Evolutionary conservation across 495 filamentous ascomycete genomes (phyloP), one percentile per base, ranked within the genome.

Genomic region (Schizothecium vesticola): DNA sequence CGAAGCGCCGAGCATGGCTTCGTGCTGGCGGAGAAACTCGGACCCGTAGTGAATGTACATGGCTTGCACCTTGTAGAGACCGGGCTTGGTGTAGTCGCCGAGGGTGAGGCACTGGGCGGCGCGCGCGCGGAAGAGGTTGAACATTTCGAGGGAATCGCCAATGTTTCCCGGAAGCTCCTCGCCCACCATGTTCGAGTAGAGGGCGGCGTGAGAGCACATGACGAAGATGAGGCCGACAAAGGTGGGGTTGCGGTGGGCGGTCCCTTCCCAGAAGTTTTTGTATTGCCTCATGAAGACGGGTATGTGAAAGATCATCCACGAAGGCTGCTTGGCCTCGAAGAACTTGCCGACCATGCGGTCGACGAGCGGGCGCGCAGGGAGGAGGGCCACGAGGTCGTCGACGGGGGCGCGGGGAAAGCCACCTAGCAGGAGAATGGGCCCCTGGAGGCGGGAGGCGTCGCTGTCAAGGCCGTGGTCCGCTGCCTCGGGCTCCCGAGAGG

Each of bases 281-380:
- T 79, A 80, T 24, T 74, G 73, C 65, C 75, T 80, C 29, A 77
- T 77, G 36, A 83, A 83, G 1, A 80, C 80, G 3, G 81, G 80
- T n/a, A 80, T 70, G 70, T 85, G 83, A 12, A 83, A 75, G 12
- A 76, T 66, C 36, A 81, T 66, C 64, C 80, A 72, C 28, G 76
- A 68, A 1, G 83, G 79, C 59, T 85, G 83, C 29, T 77, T 78
- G 0, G 76, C 76, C 25, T 81, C 80, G 22, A 86, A 73, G 62
- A 84, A 83, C 16, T 77, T 74, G 26, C 79, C 76, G n/a, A 86
- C 71, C 8, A 86, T 67, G 28, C 81, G 74, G 73, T 85, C 84
- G 19, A 77, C 72, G 3, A 82, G 69, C 13, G 74, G 71, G 11
- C 80, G 79, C 2, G 77, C 69, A 0, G 83, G 84, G 10, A 86